phyloP scores from a whole-genome alignment of 1,284 basidiomycete species.

The Irpex sp. region DNA sequence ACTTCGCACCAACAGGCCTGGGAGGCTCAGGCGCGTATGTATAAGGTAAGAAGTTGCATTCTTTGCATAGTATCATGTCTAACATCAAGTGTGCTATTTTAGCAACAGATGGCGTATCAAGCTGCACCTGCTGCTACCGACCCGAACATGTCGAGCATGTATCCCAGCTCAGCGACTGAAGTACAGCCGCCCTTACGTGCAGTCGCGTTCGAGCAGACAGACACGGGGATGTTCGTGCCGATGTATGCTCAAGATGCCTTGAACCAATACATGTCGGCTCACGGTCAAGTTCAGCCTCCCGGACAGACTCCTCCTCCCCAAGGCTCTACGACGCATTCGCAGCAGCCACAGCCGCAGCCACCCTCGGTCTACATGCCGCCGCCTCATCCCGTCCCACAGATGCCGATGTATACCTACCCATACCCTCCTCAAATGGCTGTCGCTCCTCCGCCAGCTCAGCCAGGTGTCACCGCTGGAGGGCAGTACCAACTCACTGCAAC shows the following conservation, averaged over 20 bases:
- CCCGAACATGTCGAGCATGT: not conserved
- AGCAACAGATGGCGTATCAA: not conserved
- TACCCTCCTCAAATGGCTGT: constrained; percentile 5
- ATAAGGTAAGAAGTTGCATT: not conserved
- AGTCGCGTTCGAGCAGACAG: constrained; percentile 69
- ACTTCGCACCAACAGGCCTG: not conserved
- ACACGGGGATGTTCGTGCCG: constrained; percentile 65
- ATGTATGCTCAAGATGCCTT: constrained; percentile 70
- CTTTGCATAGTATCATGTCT: not conserved
- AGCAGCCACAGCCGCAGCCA: not conserved
- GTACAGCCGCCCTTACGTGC: constrained; percentile 58
- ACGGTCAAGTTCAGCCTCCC: constrained; percentile 9
- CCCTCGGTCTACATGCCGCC: not conserved
- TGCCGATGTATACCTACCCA: constrained; percentile 10
- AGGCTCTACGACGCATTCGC: constrained; percentile 11
- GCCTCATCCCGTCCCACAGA: not conserved
- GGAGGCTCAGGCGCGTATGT: not conserved
- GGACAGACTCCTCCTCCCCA: constrained; percentile 17
- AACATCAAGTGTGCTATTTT: not conserved
- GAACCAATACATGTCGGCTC: constrained; percentile 47
- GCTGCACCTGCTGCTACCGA: not conserved
- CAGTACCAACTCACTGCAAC: not conserved
- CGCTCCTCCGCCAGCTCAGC: not conserved
- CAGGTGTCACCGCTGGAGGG: not conserved
- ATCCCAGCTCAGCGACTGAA: not conserved